These are phyloP conservation scores for Claviceps citrina DNA, from an alignment of 2,329 filamentous ascomycete species.

Conservation along the genomic window DNA sequence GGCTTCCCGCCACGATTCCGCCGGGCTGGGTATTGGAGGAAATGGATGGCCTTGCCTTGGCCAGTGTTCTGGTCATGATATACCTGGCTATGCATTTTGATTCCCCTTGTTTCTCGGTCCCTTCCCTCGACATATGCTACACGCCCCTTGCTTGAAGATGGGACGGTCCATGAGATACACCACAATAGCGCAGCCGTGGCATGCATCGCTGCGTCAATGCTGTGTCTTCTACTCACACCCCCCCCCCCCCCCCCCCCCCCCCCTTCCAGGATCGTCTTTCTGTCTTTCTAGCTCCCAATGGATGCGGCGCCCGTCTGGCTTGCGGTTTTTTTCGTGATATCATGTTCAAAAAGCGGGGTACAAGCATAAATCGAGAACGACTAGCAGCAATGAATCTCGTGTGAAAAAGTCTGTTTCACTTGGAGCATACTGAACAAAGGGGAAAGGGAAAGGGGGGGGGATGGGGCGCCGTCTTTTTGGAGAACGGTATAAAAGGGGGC, in stretches of 20 bases:
- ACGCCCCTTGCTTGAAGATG: conserved; percentile 1
- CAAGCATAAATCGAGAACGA: conserved; percentile 20
- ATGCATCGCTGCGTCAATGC: conserved; percentile 3
- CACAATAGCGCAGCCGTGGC: conserved; percentile 2
- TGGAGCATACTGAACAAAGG: conserved; percentile 16
- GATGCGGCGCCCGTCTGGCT: no score
- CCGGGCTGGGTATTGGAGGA: no score
- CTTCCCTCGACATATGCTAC: conserved; percentile 2
- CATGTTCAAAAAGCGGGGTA: conserved; percentile 28
- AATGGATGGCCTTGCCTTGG: no score
- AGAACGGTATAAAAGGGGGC: conserved; percentile 51
- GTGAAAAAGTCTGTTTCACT: conserved; percentile 26
- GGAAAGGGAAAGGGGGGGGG: no score
- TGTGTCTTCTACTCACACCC: conserved; percentile 12
- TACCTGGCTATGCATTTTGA: no score
- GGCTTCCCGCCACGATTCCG: no score
- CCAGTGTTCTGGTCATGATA: no score
- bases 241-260: no score
- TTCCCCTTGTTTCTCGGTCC: no score
- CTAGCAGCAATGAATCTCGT: conserved; percentile 27
- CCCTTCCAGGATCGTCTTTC: conserved; percentile 5
- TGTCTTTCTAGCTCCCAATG: background rate
- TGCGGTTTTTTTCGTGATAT: conserved; percentile 10
- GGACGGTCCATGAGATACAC: background rate
- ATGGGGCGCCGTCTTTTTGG: no score